These are phyloP conservation scores for Kurtzmaniella quercitrusa DNA, from an alignment of 1,139 yeast species.

Conservation along the genomic window DNA sequence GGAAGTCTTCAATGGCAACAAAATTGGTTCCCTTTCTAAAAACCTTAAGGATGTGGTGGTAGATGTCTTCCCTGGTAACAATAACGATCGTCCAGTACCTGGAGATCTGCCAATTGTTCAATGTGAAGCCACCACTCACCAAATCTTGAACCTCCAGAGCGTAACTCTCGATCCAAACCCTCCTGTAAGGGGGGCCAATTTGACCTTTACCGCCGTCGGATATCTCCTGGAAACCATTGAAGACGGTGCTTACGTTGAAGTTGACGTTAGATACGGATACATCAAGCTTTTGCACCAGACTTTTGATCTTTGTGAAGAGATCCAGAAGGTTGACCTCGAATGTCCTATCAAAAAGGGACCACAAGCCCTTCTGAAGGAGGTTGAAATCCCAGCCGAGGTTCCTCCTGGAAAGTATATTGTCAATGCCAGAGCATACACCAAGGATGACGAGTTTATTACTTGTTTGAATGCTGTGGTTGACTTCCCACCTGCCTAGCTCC, in stretches of 20 bases:
- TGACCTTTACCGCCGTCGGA: constrained; percentile 77
- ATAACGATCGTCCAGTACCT: constrained; percentile 62
- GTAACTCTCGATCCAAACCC: constrained; percentile 79
- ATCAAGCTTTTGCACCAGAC: constrained; percentile 82
- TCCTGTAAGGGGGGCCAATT: constrained; percentile 73
- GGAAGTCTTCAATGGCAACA: constrained; percentile 3
- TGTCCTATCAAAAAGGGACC: constrained; percentile 79
- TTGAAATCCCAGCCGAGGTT: constrained; percentile 85
- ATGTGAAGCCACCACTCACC: constrained; percentile 66
- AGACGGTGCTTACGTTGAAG: constrained; percentile 89
- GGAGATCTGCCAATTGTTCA: constrained; percentile 82
- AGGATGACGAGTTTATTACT: constrained; percentile 73
- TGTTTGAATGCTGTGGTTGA: constrained; percentile 80
- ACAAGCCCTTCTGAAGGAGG: constrained; percentile 61
- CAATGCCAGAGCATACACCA: constrained; percentile 83
- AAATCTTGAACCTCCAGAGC: constrained; percentile 55
- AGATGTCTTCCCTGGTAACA: constrained; percentile 16
- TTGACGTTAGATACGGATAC: constrained; percentile 89
- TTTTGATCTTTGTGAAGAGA: constrained; percentile 85
- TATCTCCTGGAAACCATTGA: constrained; percentile 48
- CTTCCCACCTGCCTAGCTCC: constrained; percentile 47
- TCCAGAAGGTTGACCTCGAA: constrained; percentile 70
- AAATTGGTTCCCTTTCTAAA: constrained; percentile 2
- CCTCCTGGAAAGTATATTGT: constrained; percentile 93
- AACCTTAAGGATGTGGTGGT: constrained; percentile 9